Percentiles rank a stretch among this genome's conserved stretches.
phyloP scores from a whole-genome alignment of 495 filamentous ascomycete genomes.

The Aspergillus indologenus region DNA sequence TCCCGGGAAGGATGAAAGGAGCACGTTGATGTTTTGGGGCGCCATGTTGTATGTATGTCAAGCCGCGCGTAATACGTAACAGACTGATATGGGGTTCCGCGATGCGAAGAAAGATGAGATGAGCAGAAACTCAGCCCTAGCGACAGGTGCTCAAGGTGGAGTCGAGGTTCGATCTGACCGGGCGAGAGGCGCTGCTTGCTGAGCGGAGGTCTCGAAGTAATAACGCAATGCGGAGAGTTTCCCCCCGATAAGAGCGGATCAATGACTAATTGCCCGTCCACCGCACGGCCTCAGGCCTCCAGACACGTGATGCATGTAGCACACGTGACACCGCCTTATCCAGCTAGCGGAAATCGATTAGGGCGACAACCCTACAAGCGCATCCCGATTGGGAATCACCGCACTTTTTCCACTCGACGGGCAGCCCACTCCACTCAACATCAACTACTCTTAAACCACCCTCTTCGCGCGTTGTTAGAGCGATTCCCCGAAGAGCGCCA shows the following conservation, averaged over 20 bases:
- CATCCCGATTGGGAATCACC: slow-evolving; percentile 30
- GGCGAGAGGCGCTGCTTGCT: background rate
- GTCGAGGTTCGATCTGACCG: slow-evolving; percentile 1
- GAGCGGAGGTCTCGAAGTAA: background rate
- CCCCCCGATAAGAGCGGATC: background rate
- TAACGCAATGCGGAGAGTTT: slow-evolving; percentile 4
- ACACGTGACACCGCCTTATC: slow-evolving; percentile 13
- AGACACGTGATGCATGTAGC: background rate
- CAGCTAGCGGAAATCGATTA: slow-evolving; percentile 25
- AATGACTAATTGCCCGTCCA: background rate
- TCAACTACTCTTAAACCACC: slow-evolving; percentile 38
- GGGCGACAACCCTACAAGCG: slow-evolving; percentile 38
- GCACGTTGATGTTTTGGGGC: slow-evolving; percentile 64
- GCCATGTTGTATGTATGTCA: slow-evolving; percentile 33
- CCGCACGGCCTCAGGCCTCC: slow-evolving; percentile 5
- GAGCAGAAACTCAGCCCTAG: background rate
- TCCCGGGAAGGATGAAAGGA: slow-evolving; percentile 79
- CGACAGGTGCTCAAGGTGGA: background rate
- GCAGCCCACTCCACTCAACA: slow-evolving; percentile 37
- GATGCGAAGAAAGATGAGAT: background rate
- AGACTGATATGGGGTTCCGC: no score
- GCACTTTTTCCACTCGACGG: slow-evolving; percentile 39
- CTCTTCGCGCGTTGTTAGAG: slow-evolving; percentile 47
- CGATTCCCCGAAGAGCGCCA: slow-evolving; percentile 58
- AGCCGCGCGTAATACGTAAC: no score